Base-by-base conservation (phyloP, 768 basidiomycete genomes). In the Lentinula sp. region DNA sequence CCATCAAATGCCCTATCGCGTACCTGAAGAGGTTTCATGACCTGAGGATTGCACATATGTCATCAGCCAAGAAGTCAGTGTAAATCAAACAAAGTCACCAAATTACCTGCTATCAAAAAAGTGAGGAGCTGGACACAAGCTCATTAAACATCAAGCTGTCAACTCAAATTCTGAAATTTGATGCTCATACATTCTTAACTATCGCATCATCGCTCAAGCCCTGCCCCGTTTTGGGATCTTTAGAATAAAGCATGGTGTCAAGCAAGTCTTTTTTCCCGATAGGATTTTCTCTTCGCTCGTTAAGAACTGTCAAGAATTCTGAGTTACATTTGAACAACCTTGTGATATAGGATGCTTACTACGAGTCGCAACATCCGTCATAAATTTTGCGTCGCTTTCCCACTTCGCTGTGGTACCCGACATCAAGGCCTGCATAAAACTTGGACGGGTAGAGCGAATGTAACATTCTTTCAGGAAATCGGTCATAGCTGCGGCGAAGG, bases 91-190 rank as follows among this genome's bases (percentile, higher is more conserved):
- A n/a, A 6, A 43, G 36, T 28, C 6, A 28, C 67, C 28, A 28
- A 28, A 3, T 37, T 62, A 76, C 76, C 81, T 6, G 81, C 81
- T 43, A 81, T 77, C 15, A 82, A 68, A 74, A 82, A 82, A 1
- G 81, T 82, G 16, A 79, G 66, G 4, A 82, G 71, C 77, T 79
- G 42, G 12, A 42, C 12, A 2, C 3, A 33, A 0, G 12, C 8
- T 10, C 1, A 43, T 49, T 5, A 28, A 12, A 3, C 1, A 43
- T 49, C 3, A 28, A 15, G 5, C 16, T 7, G 3, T 37, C 32
- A 5, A 3, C 18, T 10, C 23, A 33, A 39, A 28, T 4, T 13
- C 9, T 7, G 4, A n/a, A 41, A 58, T 20, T 23, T 13, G 10
- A 59, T 18, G 32, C 15, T 63, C 74, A 12, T 57, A 77, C 76